Conservation (phyloP, 129 eudicot species). For the Pittosporum tobira region DNA sequence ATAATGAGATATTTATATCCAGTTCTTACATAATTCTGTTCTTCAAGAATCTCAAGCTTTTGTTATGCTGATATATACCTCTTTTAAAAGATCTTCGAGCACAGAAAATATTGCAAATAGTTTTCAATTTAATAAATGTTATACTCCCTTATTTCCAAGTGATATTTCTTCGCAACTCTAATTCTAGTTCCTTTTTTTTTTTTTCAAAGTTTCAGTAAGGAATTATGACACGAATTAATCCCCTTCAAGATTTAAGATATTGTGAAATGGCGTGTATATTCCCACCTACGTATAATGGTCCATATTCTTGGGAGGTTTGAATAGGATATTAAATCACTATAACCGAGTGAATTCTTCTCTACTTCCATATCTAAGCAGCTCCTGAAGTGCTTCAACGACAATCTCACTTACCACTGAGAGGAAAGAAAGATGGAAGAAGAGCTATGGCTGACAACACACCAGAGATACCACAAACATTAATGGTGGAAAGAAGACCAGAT, state of each 20-base stretch:
- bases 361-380: constrained; percentile 29
- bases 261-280: not conserved
- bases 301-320: not conserved
- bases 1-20: not conserved
- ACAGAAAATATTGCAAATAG: no score
- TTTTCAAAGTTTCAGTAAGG: no score
- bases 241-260: no score
- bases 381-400: constrained; percentile 26
- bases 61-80: not conserved
- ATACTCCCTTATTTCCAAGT: not conserved
- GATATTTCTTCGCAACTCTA: not conserved
- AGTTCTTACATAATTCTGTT: not conserved
- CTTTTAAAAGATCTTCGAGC: not conserved
- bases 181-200: not conserved
- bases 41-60: not conserved
- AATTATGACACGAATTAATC: no score
- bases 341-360: not conserved
- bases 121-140: no score
- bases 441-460: constrained; percentile 10
- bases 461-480: constrained; percentile 35
- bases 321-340: not conserved
- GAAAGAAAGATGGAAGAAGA: constrained; percentile 39
- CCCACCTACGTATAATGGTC: not conserved
- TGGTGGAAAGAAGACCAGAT: constrained; percentile 79
- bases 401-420: constrained; percentile 24